A percentile compares a stretch with the other conserved stretches of the same genome.
Conservation (phyloP, 1,284 basidiomycete species). For the Tremellales sp. region DNA sequence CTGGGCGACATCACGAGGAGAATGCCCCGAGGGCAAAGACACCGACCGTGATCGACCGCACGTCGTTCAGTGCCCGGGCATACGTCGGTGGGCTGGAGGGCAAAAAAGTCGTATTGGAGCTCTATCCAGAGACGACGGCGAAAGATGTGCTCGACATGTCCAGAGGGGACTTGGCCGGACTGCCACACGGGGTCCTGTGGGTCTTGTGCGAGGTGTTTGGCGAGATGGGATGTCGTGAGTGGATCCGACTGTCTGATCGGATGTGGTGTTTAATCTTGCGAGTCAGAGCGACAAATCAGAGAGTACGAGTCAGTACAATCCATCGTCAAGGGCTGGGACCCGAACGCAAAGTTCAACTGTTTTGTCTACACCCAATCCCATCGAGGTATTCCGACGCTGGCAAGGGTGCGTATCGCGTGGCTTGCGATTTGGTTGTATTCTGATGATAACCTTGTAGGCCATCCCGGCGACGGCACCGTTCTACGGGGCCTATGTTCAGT, state of each 20-base stretch:
- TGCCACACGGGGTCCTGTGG: constrained; percentile 28
- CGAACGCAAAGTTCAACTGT: constrained; percentile 67
- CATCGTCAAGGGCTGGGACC: constrained; percentile 76
- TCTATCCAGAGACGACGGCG: constrained; percentile 34
- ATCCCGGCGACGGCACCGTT: constrained; percentile 68
- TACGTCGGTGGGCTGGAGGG: constrained; percentile 29
- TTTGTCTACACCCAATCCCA: constrained; percentile 71
- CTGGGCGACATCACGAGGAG: constrained; percentile 9
- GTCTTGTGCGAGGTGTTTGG: constrained; percentile 44
- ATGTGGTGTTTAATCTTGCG: constrained; percentile 8
- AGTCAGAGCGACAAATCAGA: constrained; percentile 78
- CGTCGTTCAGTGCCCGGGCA: constrained; percentile 13
- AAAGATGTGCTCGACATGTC: constrained; percentile 32
- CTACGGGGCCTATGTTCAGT: constrained; percentile 70
- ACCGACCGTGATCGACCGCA: background rate
- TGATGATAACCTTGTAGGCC: constrained; percentile 50
- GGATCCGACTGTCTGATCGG: background rate
- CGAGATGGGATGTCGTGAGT: constrained; percentile 41
- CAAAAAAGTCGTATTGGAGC: constrained; percentile 29
- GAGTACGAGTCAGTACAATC: constrained; percentile 71
- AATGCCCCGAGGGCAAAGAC: constrained; percentile 6
- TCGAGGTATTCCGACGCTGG: constrained; percentile 49
- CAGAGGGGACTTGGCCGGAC: constrained; percentile 23
- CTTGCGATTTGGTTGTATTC: background rate
- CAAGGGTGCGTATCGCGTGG: constrained; percentile 12